Evolutionary conservation across 1,284 basidiomycete genomes (phyloP).

Genomic region (Gomphus bonarii): DNA sequence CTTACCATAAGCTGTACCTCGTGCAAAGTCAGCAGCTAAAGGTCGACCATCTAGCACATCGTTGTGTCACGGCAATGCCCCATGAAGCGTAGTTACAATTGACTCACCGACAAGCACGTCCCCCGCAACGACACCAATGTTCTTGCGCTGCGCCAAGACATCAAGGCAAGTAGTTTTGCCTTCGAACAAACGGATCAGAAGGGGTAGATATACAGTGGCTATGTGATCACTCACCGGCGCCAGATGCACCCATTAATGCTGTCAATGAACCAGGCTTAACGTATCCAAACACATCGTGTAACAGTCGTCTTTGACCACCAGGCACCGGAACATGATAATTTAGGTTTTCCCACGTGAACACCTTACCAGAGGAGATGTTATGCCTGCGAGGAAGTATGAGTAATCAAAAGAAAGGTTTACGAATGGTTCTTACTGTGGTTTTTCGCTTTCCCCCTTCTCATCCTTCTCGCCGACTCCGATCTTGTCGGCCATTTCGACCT

Average conservation of each 20-base stretch:
- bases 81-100: neutral
- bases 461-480: slow-evolving; percentile 14
- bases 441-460: slow-evolving; percentile 23
- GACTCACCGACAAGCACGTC: slow-evolving; percentile 25
- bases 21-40: slow-evolving; percentile 6
- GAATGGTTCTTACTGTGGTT: neutral
- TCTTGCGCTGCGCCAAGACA: slow-evolving; percentile 41
- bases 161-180: slow-evolving; percentile 36
- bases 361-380: slow-evolving; percentile 15
- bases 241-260: slow-evolving; percentile 48
- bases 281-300: slow-evolving; percentile 42
- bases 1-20: slow-evolving; percentile 24
- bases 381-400: slow-evolving; percentile 12
- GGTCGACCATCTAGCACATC: slow-evolving; percentile 3
- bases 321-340: slow-evolving; percentile 53
- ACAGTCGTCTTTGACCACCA: slow-evolving; percentile 35
- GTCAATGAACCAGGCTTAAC: slow-evolving; percentile 44
- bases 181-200: slow-evolving; percentile 28
- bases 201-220: neutral
- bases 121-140: slow-evolving; percentile 34
- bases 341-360: slow-evolving; percentile 58
- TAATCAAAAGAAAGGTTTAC: neutral
- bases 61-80: neutral
- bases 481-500: slow-evolving; percentile 9
- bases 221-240: slow-evolving; percentile 35